These are phyloP conservation scores for Luvunga scandens DNA, from an alignment of 345 rosid genomes.

Conservation along the genomic window DNA sequence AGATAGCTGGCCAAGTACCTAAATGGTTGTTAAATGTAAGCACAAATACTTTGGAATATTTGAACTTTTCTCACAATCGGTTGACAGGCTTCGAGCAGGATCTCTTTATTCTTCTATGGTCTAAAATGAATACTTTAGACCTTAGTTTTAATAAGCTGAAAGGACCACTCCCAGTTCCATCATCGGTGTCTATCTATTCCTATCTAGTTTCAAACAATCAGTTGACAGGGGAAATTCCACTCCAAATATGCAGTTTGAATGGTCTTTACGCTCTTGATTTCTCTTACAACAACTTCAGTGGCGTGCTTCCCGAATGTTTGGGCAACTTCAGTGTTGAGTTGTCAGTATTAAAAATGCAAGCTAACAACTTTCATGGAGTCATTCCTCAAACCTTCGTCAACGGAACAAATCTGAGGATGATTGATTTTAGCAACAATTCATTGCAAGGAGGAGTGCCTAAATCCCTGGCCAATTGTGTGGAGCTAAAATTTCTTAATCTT, in stretches of 20 bases:
- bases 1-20: conserved; percentile 12
- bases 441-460: neutral
- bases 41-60: neutral
- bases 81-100: conserved; percentile 8
- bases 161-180: neutral
- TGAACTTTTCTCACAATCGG: conserved; percentile 1
- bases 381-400: neutral
- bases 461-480: neutral
- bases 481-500: neutral
- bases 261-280: neutral
- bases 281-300: neutral
- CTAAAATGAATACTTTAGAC: neutral
- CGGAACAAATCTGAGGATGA: neutral
- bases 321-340: neutral
- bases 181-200: neutral
- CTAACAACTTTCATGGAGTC: neutral
- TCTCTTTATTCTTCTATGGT: neutral
- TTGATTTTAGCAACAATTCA: neutral
- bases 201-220: conserved; percentile 11
- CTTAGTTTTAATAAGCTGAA: neutral
- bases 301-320: conserved; percentile 28
- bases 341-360: neutral
- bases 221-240: conserved; percentile 15
- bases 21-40: neutral
- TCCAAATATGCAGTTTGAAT: conserved; percentile 13